Conservation (phyloP, 2,329 filamentous ascomycete species). For the Septoria linicola region DNA sequence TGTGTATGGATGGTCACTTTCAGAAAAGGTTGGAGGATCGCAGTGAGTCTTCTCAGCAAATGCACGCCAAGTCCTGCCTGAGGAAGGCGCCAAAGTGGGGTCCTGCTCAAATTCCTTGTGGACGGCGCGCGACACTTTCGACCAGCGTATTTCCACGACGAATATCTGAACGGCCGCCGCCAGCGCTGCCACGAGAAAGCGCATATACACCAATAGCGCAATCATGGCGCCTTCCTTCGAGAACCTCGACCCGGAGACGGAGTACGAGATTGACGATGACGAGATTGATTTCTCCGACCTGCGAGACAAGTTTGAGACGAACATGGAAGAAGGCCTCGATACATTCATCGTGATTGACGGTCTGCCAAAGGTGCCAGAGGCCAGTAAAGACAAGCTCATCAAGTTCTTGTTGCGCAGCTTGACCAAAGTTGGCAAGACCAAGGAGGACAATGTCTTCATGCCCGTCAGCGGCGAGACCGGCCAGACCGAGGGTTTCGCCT, state of each 20-base stretch:
- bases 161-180: neutral
- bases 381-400: slow-evolving; percentile 88
- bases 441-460: slow-evolving; percentile 90
- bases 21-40: no score
- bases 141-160: no score
- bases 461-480: slow-evolving; percentile 77
- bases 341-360: slow-evolving; percentile 96
- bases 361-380: slow-evolving; percentile 82
- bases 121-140: no score
- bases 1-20: no score
- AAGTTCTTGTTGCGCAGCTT: slow-evolving; percentile 96
- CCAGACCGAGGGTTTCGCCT: slow-evolving; percentile 87
- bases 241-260: slow-evolving; percentile 73
- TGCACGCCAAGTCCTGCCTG: no score
- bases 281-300: slow-evolving; percentile 95
- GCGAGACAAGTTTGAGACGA: slow-evolving; percentile 90
- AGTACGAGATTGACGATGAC: slow-evolving; percentile 87
- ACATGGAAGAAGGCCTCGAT: slow-evolving; percentile 92
- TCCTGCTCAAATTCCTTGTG: no score
- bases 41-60: no score
- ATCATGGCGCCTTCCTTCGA: slow-evolving; percentile 95
- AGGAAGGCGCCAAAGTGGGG: no score
- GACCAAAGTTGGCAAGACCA: slow-evolving; percentile 77
- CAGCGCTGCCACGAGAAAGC: slow-evolving; percentile 13
- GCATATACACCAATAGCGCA: slow-evolving; percentile 20